Evolutionary conservation across 1,284 basidiomycete species (phyloP).

Genomic region (Sanghuangporus baumii): DNA sequence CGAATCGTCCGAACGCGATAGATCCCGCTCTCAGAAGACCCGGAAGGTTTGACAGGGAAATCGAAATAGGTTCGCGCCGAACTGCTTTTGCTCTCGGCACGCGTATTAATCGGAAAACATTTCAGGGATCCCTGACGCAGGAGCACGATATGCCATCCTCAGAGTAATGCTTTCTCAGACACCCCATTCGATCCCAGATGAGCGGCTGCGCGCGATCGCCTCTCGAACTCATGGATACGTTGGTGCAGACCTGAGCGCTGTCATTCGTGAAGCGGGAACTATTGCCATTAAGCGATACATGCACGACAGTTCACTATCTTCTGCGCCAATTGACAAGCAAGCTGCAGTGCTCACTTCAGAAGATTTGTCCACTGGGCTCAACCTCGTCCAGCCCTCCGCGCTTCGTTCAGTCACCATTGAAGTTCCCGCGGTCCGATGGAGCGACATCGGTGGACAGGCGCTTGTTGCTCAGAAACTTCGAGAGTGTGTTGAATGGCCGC

Average conservation of each 20-base stretch:
- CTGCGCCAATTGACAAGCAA: conserved; percentile 19
- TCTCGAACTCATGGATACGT: conserved; percentile 92
- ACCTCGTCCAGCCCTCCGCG: conserved; percentile 84
- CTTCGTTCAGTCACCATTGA: conserved; percentile 93
- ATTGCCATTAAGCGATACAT: conserved; percentile 84
- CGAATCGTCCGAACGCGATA: conserved; percentile 95
- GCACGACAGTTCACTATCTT: conserved; percentile 21
- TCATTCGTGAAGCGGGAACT: conserved; percentile 92
- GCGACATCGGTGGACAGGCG: conserved; percentile 87
- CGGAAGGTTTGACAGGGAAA: conserved; percentile 93
- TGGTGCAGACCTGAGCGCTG: conserved; percentile 89
- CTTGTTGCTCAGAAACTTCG: conserved; percentile 76
- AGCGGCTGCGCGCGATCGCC: conserved; percentile 65
- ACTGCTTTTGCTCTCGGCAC: neutral
- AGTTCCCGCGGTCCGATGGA: conserved; percentile 77
- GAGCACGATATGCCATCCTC: conserved; percentile 80
- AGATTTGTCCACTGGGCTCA: conserved; percentile 72
- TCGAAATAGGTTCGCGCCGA: conserved; percentile 79
- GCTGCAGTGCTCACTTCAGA: conserved; percentile 45
- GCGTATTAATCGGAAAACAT: neutral
- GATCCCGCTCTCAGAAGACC: conserved; percentile 94
- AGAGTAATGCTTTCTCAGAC: conserved; percentile 76
- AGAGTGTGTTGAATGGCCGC: conserved; percentile 93
- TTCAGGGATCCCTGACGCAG: conserved; percentile 82
- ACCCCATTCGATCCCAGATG: conserved; percentile 64